Evolutionary conservation across 2,329 filamentous ascomycete genomes (phyloP), one percentile per base, ranked within the genome.

Genomic region (Clarireedia monteithiana): DNA sequence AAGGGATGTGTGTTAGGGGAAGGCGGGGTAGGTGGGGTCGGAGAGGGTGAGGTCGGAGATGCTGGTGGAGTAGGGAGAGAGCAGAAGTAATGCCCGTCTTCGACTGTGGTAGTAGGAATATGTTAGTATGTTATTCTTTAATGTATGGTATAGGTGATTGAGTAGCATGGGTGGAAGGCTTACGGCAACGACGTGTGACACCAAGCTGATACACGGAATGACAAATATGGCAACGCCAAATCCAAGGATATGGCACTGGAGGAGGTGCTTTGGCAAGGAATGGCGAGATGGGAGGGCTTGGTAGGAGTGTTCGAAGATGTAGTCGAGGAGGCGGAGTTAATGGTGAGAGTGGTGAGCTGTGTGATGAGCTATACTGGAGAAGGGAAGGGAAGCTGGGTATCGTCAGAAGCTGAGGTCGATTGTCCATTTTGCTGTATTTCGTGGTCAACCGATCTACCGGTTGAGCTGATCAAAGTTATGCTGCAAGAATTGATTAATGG

Each of bases 171-270:
- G 12, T 40, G 34, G 5, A 42, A 2, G 34, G 15, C 52, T 55
- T 55, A 55, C 52, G 64, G 34, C 69, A 71, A 6, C 69, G 68
- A 2, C 68, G 67, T 4, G 69, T 71, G 52, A 66, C 67, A 6
- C 63, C 64, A 10, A 71, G 63, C 6, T 58, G 61, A 54, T 70
- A 71, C 9, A 66, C 53, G 0, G 53, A 66, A 4, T 57, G 57
- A 48, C 70, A 71, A 12, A 58, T 57, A 52, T 69, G 68, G 53
- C 70, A 71, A 15, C 67, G 65, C 69, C 69, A 71, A 9, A 71
- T 52, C 68, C 68, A 71, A n/a, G 69, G 60, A 10, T 45, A n/a
- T 53, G 61, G 6, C 63, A 66, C 5, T 63, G 65, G 3, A 62
- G 68, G 5, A 53, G 49, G 66, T 0, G 66, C 66, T 6, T 44